A percentile compares a stretch with the other conserved stretches of the same genome.
Evolutionary conservation across 768 basidiomycete species (phyloP).

Genomic region (Naganishia onofrii): DNA sequence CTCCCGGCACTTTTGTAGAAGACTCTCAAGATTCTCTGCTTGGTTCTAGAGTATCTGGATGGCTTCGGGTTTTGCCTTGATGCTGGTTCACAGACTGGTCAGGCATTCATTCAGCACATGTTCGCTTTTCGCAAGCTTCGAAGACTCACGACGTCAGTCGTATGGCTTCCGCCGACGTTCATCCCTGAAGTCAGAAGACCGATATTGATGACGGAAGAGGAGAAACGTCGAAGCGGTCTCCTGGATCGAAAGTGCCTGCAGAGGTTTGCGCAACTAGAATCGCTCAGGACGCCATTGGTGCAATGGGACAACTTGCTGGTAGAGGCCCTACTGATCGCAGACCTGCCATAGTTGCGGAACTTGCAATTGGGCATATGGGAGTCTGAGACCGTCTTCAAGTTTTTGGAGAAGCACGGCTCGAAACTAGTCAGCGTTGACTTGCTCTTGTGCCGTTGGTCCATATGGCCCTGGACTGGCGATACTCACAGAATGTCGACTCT

Average conservation of each 20-base stretch:
- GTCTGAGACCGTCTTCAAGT: slow-evolving; percentile 2
- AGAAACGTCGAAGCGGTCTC: background rate
- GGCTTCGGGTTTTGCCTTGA: slow-evolving; percentile 6
- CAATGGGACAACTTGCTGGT: slow-evolving; percentile 23
- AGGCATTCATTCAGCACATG: slow-evolving; percentile 4
- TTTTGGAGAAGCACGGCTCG: slow-evolving; percentile 9
- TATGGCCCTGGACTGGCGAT: background rate
- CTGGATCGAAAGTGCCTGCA: background rate
- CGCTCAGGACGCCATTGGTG: background rate
- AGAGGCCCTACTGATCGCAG: slow-evolving; percentile 16
- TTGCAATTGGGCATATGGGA: slow-evolving; percentile 20
- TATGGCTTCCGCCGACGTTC: slow-evolving; percentile 15
- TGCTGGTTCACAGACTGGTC: background rate
- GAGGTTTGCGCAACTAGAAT: background rate
- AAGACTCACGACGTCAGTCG: slow-evolving; percentile 5
- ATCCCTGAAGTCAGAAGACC: slow-evolving; percentile 6
- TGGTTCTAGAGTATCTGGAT: slow-evolving; percentile 2
- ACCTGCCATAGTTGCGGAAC: slow-evolving; percentile 3
- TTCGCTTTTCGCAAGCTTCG: background rate
- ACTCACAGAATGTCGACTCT: background rate
- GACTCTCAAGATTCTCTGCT: background rate
- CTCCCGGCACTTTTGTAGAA: slow-evolving; percentile 6
- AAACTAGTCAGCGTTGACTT: slow-evolving; percentile 3
- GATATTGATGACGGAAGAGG: slow-evolving; percentile 14
- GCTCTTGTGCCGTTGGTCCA: slow-evolving; percentile 12